Conservation (phyloP, 192 early-diverging fungal species). For the Podila horticola region DNA sequence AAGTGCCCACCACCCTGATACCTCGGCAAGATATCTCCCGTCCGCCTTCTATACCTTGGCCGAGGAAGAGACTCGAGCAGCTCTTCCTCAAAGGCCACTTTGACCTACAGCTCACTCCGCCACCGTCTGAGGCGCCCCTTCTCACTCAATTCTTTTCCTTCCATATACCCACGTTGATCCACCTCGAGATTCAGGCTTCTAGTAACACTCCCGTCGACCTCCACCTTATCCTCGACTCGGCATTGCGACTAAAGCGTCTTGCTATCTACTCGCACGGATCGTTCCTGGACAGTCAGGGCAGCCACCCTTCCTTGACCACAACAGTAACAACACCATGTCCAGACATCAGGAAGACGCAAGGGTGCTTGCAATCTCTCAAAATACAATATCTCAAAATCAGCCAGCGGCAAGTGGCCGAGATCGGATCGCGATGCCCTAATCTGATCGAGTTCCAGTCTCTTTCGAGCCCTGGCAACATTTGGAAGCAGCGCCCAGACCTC, state of each 20-base stretch:
- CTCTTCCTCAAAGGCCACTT: constrained; percentile 34
- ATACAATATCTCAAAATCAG: constrained; percentile 45
- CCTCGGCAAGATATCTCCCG: not conserved
- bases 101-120: not conserved
- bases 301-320: not conserved
- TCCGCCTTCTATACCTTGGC: not conserved
- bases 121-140: not conserved
- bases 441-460: constrained; percentile 42
- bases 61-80: constrained; percentile 7
- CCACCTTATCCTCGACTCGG: constrained; percentile 37
- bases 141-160: constrained; percentile 13
- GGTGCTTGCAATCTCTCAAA: constrained; percentile 13
- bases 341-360: not conserved
- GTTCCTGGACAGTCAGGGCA: constrained; percentile 20
- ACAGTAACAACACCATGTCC: not conserved
- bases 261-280: constrained; percentile 26
- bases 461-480: constrained; percentile 21
- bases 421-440: constrained; percentile 30
- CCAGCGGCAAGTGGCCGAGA: constrained; percentile 17
- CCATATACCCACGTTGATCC: constrained; percentile 27
- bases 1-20: not conserved
- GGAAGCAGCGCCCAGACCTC: constrained; percentile 18
- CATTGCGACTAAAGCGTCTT: constrained; percentile 13
- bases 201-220: constrained; percentile 28
- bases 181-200: constrained; percentile 26